Evolutionary conservation across 495 filamentous ascomycete species (phyloP), one percentile per base, ranked within the genome.

Genomic region (Jackrogersella minutella): DNA sequence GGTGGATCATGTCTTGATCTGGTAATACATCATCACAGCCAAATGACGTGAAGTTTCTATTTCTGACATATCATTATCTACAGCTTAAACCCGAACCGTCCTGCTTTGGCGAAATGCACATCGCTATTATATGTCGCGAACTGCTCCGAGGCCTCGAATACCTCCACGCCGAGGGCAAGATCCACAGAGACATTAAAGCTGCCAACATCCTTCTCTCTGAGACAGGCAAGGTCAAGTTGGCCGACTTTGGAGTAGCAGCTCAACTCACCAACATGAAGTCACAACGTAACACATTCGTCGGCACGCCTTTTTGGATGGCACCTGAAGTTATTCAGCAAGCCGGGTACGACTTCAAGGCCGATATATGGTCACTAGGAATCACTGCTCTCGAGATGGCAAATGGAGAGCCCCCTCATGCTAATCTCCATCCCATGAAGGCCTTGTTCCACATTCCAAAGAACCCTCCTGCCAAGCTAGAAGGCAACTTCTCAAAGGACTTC

Each of bases 301-400:
- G 95, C 6, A 99, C 95, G 3, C 95, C 95, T 0, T 99, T 96
- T 79, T 99, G 95, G 95, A 99, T 99, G 95, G 95, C 95, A 3
- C 95, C 95, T 6, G 95, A 99, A 74, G 95, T 99, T 14, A 99
- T 99, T 68, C 90, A 97, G 77, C 94, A 98, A 79, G 87, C 91
- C 53, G 95, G 95, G 24, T 98, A 99, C 68, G 93, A 97, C 76
- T 96, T 91, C 80, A 96, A 96, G 79, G 95, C 95, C 17, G 95
- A 99, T 74, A 93, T 99, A 41, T 99, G 95, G 95, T 97, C 93
- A 2, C 79, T 99, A 43, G 95, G 95, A 5, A 97, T 99, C 69
- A 97, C 95, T 0, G 95, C 95, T 16, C 91, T 98, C 63, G 95
- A 99, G 75, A 83, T 99, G 79, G 90, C 92, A 34, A 87, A 92